Percentiles rank a stretch among this genome's conserved stretches.
Conservation (phyloP, 371 early-diverging fungal genomes). For the Quaeritorhiza haematococci region DNA sequence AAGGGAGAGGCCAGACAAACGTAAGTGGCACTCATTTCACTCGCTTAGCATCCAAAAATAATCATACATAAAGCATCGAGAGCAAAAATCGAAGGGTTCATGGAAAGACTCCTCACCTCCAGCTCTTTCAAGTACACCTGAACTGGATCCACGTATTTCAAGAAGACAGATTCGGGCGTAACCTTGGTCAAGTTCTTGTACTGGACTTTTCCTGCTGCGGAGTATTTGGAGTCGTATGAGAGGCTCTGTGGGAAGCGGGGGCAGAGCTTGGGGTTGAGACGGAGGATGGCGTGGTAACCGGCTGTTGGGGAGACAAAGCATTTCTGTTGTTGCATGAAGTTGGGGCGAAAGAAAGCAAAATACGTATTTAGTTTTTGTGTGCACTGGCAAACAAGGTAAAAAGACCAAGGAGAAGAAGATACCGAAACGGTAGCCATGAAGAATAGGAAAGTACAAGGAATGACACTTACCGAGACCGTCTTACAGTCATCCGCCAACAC, state of each 20-base stretch:
- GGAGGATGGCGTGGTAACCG: conserved; percentile 63
- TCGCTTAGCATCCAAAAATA: not conserved
- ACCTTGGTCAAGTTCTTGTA: conserved; percentile 30
- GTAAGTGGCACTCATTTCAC: conserved; percentile 2
- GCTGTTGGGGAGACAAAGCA: conserved; percentile 63
- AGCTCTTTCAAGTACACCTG: conserved; percentile 56
- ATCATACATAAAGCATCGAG: not conserved
- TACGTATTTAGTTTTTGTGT: not conserved
- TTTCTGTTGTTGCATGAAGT: conserved; percentile 22
- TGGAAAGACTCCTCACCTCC: conserved; percentile 30
- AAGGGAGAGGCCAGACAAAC: conserved; percentile 1
- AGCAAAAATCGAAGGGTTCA: not conserved
- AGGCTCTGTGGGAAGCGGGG: conserved; percentile 36
- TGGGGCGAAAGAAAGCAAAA: not conserved
- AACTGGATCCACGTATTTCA: conserved; percentile 58
- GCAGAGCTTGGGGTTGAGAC: conserved; percentile 49
- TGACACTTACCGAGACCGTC: conserved; percentile 29
- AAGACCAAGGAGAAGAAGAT: conserved; percentile 4
- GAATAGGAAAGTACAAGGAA: not conserved
- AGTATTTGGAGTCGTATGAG: conserved; percentile 15
- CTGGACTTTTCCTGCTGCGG: conserved; percentile 8
- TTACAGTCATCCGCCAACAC: conserved; percentile 15
- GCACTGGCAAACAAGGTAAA: not conserved
- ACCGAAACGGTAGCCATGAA: conserved; percentile 33
- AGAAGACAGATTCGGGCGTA: conserved; percentile 30